Base-by-base conservation (phyloP, 768 basidiomycete species). In the Lentinula sp. region DNA sequence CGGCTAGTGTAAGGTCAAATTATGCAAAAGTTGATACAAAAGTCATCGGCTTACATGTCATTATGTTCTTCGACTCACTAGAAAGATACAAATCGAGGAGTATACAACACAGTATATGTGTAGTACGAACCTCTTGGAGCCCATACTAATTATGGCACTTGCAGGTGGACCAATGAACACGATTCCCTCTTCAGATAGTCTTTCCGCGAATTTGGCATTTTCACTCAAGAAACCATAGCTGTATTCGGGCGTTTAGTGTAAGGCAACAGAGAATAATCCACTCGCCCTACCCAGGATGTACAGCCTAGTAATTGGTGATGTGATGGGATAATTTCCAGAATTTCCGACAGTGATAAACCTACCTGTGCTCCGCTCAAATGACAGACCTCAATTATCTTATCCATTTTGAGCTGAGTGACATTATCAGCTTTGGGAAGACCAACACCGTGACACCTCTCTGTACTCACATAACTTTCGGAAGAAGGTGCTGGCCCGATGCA, bases 1-100 rank as follows among this genome's bases (percentile, higher is more conserved):
- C 95, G 65, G 83, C 91, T 91, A 7, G 52, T 41, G 61, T 41
- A 33, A n/a, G 36, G 50, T 57, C 62, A 43, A 66, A 56, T 66
- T 28, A 28, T 28, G 28, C 28, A 28, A 28, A 3, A 28, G 3
- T 28, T 28, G 28, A 28, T 3, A 28, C 28, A 56, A 7, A 33
- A 18, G 1, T 20, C 9, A 43, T 32, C 9, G 46, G 64, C 81
- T 43, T 74, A 90, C 89, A 79, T 16, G 82, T 81, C 94, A 96
- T 95, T 68, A 96, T 96, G 62, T 91, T 94, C 77, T 98, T 98
- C 42, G 93, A 95, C 78, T 95, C 93, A 60, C 93, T 91, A 61
- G n/a, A 10, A 41, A 3, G 28, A 28, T 28, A 28, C 2, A 28
- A 28, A 28, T 28, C 28, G 28, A 3, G 28, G 28, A 28, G 28